Conservation (phyloP, 495 filamentous ascomycete species). For the Elaphomyces granulatus region DNA sequence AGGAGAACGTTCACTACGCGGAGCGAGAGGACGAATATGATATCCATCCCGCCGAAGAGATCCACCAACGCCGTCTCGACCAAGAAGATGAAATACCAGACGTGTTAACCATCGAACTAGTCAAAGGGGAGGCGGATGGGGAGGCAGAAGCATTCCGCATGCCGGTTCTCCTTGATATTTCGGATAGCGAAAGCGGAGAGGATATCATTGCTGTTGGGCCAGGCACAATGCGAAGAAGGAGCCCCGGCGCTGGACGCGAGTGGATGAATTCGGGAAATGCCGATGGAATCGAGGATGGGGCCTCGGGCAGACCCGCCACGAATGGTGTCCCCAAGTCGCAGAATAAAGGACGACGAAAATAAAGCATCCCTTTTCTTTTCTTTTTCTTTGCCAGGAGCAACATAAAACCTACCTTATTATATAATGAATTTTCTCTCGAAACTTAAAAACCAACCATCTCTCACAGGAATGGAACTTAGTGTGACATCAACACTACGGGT, state of each 20-base stretch:
- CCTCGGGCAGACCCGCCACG: slow-evolving; percentile 9
- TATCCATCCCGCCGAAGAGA: slow-evolving; percentile 88
- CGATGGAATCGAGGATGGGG: slow-evolving; percentile 26
- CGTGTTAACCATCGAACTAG: slow-evolving; percentile 58
- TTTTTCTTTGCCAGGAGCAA: no score
- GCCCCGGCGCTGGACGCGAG: slow-evolving; percentile 42
- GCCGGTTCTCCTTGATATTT: slow-evolving; percentile 75
- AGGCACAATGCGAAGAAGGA: slow-evolving; percentile 69
- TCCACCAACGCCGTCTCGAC: slow-evolving; percentile 79
- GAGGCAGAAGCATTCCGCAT: slow-evolving; percentile 55
- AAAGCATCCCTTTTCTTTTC: no score
- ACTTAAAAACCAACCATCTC: no score
- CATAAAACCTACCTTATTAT: no score
- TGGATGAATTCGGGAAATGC: slow-evolving; percentile 37
- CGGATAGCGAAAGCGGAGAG: slow-evolving; percentile 64
- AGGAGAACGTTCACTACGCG: slow-evolving; percentile 94
- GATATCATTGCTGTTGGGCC: slow-evolving; percentile 76
- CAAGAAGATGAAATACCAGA: slow-evolving; percentile 84
- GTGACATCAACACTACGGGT: no score
- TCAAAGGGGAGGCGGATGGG: slow-evolving; percentile 36
- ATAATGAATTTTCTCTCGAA: no score
- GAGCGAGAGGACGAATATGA: slow-evolving; percentile 97
- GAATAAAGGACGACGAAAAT: slow-evolving; percentile 10
- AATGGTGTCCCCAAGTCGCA: slow-evolving; percentile 16
- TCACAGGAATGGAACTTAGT: no score